Evolutionary conservation across 345 rosid genomes (phyloP).

Genomic region (Hibiscus syriacus): DNA sequence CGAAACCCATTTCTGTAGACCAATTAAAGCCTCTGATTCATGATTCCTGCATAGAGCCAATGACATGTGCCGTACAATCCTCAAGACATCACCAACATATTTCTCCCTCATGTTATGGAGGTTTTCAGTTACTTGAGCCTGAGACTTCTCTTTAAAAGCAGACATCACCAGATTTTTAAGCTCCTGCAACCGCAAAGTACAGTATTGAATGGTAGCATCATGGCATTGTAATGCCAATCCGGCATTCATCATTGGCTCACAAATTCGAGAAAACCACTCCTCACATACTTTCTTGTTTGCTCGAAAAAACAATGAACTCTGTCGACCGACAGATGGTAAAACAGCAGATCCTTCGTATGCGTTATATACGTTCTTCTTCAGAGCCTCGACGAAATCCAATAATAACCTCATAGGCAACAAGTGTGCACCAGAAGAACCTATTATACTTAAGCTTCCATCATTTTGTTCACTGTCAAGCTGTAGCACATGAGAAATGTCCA

Average conservation of each 20-base stretch:
- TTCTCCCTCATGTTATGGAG: slow-evolving; percentile 40
- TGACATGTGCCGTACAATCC: slow-evolving; percentile 59
- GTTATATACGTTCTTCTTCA: slow-evolving; percentile 85
- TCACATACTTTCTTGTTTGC: slow-evolving; percentile 90
- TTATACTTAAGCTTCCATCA: slow-evolving; percentile 65
- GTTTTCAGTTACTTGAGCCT: slow-evolving; percentile 49
- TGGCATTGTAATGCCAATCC: slow-evolving; percentile 85
- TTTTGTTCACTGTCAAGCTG: slow-evolving; percentile 69
- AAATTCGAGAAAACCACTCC: slow-evolving; percentile 98
- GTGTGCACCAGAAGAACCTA: slow-evolving; percentile 84
- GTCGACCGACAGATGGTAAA: slow-evolving; percentile 57
- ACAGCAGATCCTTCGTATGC: slow-evolving; percentile 90
- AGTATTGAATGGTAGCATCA: slow-evolving; percentile 77
- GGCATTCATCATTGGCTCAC: slow-evolving; percentile 96
- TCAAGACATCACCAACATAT: slow-evolving; percentile 53
- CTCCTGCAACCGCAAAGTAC: slow-evolving; percentile 73
- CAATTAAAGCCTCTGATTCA: slow-evolving; percentile 65
- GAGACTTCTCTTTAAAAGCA: slow-evolving; percentile 58
- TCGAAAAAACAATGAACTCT: slow-evolving; percentile 75
- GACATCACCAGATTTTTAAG: slow-evolving; percentile 43
- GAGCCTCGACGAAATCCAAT: slow-evolving; percentile 84
- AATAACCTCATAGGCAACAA: slow-evolving; percentile 87
- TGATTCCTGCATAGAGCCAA: slow-evolving; percentile 64
- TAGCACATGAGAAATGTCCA: slow-evolving; percentile 74
- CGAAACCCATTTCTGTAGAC: slow-evolving; percentile 71